A percentile compares a stretch with the other conserved stretches of the same genome.
phyloP scores from a whole-genome alignment of 2,329 filamentous ascomycete genomes.

The Escovopsis sp. region DNA sequence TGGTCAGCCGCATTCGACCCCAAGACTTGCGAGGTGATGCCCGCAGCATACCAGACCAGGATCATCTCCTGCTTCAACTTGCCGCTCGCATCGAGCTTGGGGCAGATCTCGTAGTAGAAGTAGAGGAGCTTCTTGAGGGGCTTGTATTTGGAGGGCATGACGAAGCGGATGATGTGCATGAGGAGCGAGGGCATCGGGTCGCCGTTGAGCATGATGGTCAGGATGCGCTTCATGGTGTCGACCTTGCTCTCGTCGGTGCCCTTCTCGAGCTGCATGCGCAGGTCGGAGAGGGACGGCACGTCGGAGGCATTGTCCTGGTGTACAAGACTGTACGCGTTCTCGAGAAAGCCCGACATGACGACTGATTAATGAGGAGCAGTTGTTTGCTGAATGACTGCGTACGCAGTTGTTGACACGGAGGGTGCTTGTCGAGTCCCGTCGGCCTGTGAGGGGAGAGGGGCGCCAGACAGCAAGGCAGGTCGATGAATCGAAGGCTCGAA shows the following conservation, averaged over 20 bases:
- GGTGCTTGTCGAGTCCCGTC: constrained; percentile 11
- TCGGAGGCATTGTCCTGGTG: constrained; percentile 96
- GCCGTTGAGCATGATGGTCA: constrained; percentile 96
- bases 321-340: constrained; percentile 91
- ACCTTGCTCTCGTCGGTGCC: constrained; percentile 84
- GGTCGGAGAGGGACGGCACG: constrained; percentile 75
- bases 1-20: neutral
- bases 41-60: constrained; percentile 62
- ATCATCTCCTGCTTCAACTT: constrained; percentile 99
- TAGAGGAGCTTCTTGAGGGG: constrained; percentile 94
- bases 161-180: constrained; percentile 99
- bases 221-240: constrained; percentile 90
- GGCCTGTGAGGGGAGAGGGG: constrained; percentile 20
- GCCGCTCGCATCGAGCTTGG: constrained; percentile 79
- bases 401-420: constrained; percentile 8
- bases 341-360: constrained; percentile 87
- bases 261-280: constrained; percentile 88
- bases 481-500: too few relatives aligned
- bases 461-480: constrained; percentile 2
- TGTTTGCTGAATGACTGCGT: neutral
- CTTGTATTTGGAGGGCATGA: constrained; percentile 98
- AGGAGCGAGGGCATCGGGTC: constrained; percentile 89
- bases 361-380: constrained; percentile 10
- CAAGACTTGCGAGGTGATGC: too few relatives aligned
- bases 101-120: constrained; percentile 98